These are phyloP conservation scores for Colletotrichum sp. DNA, from an alignment of 2,329 filamentous ascomycete species.

Conservation along the genomic window DNA sequence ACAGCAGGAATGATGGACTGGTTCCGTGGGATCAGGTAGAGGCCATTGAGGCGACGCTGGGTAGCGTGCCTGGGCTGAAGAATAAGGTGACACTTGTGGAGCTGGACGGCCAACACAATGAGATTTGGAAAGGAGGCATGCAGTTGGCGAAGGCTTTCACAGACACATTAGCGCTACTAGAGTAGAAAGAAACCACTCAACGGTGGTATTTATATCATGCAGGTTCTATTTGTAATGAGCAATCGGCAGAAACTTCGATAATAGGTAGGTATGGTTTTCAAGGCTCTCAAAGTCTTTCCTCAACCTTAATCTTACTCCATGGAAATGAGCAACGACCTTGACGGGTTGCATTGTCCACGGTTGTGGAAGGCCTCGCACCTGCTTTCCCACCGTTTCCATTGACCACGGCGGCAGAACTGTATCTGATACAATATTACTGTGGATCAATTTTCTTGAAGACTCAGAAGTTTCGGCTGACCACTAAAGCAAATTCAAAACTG, in stretches of 20 bases:
- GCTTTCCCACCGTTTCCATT: too few relatives aligned
- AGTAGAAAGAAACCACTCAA: not conserved
- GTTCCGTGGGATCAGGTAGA: conserved; percentile 10
- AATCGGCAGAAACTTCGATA: too few relatives aligned
- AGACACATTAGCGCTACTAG: not conserved
- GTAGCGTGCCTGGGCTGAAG: not conserved
- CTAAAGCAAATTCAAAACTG: too few relatives aligned
- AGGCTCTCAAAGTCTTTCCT: too few relatives aligned
- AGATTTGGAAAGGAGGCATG: not conserved
- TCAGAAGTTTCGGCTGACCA: too few relatives aligned
- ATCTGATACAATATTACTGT: too few relatives aligned
- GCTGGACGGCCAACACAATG: conserved; percentile 1
- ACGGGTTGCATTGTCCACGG: too few relatives aligned
- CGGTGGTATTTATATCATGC: accelerated
- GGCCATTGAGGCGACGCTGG: not conserved
- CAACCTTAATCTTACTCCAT: accelerated
- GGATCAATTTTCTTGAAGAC: too few relatives aligned
- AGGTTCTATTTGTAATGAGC: accelerated
- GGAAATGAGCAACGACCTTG: too few relatives aligned
- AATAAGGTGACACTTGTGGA: not conserved
- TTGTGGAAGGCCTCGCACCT: too few relatives aligned
- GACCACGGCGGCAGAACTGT: too few relatives aligned
- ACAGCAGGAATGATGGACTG: conserved; percentile 6
- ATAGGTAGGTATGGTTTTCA: too few relatives aligned
- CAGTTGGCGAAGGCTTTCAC: conserved; percentile 1